phyloP scores from a whole-genome alignment of 371 early-diverging fungal species.

The Mucor mucedo region DNA sequence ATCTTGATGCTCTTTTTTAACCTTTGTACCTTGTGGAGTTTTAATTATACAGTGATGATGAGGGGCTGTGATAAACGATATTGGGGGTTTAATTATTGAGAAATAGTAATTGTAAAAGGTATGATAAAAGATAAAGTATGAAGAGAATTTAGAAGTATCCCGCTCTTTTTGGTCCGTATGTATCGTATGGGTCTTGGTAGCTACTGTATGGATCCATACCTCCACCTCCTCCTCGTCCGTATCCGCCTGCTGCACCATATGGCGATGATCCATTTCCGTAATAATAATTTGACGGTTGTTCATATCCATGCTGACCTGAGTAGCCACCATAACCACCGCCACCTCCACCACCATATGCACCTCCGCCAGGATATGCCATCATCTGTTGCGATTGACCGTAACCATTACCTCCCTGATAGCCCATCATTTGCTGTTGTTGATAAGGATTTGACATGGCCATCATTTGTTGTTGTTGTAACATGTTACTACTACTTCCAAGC shows the following conservation, averaged over 20 bases:
- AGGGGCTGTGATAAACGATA: neutral
- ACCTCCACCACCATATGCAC: neutral
- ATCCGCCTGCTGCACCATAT: neutral
- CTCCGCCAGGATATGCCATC: neutral
- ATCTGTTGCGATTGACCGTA: constrained; percentile 10
- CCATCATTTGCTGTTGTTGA: constrained; percentile 19
- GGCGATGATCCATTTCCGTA: constrained; percentile 16
- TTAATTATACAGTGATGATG: neutral
- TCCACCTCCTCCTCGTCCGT: constrained; percentile 3
- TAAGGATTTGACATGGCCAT: constrained; percentile 3
- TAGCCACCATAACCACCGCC: constrained; percentile 4
- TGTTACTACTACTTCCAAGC: neutral
- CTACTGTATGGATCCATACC: constrained; percentile 6
- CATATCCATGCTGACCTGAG: constrained; percentile 1
- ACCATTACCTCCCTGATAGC: constrained; percentile 1
- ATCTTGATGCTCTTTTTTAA: neutral
- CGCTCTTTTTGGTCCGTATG: constrained; percentile 11
- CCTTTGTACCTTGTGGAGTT: neutral
- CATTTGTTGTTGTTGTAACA: constrained; percentile 18
- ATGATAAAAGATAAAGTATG: too few species aligned
- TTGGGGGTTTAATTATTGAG: neutral
- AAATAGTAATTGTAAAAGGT: too few species aligned
- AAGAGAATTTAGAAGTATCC: constrained; percentile 10
- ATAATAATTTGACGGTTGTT: constrained; percentile 9
- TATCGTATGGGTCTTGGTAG: constrained; percentile 17